A percentile compares a stretch with the other conserved stretches of the same genome.
These are phyloP conservation scores for Aechmea fasciata DNA, from an alignment of 176 grass and related monocot genomes.

Conservation along the genomic window DNA sequence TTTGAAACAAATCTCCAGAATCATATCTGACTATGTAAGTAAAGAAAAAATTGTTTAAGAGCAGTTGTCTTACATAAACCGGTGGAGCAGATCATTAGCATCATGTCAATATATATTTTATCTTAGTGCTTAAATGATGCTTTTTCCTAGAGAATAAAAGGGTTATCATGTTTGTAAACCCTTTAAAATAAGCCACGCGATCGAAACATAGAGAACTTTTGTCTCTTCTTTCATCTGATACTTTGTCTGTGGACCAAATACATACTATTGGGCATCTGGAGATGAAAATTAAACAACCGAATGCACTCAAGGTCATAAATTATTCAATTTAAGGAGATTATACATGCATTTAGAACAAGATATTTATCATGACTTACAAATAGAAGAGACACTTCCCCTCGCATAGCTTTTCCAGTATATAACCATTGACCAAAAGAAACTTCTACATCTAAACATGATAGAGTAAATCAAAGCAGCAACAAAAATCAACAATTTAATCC, in stretches of 20 bases:
- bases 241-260: neutral
- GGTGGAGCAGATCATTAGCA: neutral
- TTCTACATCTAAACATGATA: neutral
- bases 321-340: neutral
- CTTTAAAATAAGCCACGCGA: neutral
- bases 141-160: neutral
- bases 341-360: neutral
- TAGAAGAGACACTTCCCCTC: too few species aligned
- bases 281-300: neutral
- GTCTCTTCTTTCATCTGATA: neutral
- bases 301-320: neutral
- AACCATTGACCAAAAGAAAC: neutral
- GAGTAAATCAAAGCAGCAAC: neutral
- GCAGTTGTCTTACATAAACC: constrained; percentile 5
- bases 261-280: neutral
- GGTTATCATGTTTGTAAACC: neutral
- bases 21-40: neutral
- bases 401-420: too few species aligned
- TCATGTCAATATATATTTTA: neutral
- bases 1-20: neutral
- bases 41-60: neutral
- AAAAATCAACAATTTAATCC: neutral
- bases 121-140: neutral
- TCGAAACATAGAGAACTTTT: neutral
- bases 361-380: too few species aligned